Percentiles rank a stretch among this genome's conserved stretches.
These are phyloP conservation scores for Yamadazyma sp. DNA, from an alignment of 805 yeast species.

Conservation along the genomic window DNA sequence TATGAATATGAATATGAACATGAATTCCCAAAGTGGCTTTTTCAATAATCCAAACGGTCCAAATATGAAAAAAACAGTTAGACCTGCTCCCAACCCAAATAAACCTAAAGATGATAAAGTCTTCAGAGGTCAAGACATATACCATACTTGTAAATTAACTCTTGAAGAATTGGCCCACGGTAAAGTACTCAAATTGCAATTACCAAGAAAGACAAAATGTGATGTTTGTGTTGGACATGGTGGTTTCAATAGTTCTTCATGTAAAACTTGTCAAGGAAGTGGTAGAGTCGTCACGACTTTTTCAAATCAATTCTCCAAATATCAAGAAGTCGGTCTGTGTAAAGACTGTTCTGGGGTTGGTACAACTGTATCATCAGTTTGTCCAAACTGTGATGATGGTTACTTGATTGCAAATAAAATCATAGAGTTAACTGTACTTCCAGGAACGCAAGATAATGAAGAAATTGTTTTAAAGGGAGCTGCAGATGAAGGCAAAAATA, in stretches of 20 bases:
- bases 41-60: not conserved
- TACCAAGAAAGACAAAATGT: conserved; percentile 52
- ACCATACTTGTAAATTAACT: conserved; percentile 50
- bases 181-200: conserved; percentile 50
- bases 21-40: conserved; percentile 8
- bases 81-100: conserved; percentile 19
- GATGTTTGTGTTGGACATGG: conserved; percentile 52
- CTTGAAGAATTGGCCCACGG: conserved; percentile 59
- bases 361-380: conserved; percentile 21
- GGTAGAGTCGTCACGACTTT: conserved; percentile 43
- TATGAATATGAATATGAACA: conserved; percentile 10
- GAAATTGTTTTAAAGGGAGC: conserved; percentile 52
- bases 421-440: conserved; percentile 49
- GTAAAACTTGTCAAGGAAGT: conserved; percentile 44
- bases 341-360: conserved; percentile 37
- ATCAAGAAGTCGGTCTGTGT: conserved; percentile 31
- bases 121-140: conserved; percentile 51
- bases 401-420: conserved; percentile 47
- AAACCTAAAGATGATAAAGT: conserved; percentile 6
- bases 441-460: conserved; percentile 56
- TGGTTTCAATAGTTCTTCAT: conserved; percentile 33
- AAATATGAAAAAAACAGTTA: conserved; percentile 15
- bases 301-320: conserved; percentile 42
- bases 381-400: conserved; percentile 35
- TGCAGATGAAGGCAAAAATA: conserved; percentile 60